These are phyloP conservation scores for Diutina neorugosa DNA, from an alignment of 1,139 yeast species.

Conservation along the genomic window DNA sequence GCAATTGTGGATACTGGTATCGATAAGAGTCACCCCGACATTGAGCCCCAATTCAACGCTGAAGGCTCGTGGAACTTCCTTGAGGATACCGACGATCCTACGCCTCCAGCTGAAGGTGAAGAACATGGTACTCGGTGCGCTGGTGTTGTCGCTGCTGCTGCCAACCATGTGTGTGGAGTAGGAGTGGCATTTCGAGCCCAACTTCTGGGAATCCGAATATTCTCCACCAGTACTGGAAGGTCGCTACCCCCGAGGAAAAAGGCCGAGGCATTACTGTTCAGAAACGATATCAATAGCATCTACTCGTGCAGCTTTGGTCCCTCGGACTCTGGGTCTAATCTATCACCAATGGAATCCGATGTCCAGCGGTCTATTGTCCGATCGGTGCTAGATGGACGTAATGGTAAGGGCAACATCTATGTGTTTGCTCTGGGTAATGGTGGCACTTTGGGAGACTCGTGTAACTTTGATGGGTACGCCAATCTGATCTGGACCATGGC, in stretches of 20 bases:
- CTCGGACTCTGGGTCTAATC: constrained; percentile 76
- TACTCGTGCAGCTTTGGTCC: constrained; percentile 99
- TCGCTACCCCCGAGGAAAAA: constrained; percentile 48
- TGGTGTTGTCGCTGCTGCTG: constrained; percentile 90
- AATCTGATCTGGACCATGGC: constrained; percentile 93
- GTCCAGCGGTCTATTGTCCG: constrained; percentile 74
- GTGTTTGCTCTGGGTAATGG: constrained; percentile 98
- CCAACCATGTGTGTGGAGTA: constrained; percentile 80
- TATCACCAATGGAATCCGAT: constrained; percentile 71
- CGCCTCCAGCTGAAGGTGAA: constrained; percentile 73
- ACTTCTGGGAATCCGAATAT: constrained; percentile 82
- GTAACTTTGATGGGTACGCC: constrained; percentile 97
- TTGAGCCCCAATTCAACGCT: constrained; percentile 55
- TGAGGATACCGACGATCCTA: constrained; percentile 60
- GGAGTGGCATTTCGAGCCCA: constrained; percentile 86
- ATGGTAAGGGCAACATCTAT: constrained; percentile 72
- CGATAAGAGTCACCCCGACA: constrained; percentile 66
- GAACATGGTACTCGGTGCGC: constrained; percentile 98
- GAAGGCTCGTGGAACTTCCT: constrained; percentile 90
- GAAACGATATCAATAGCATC: constrained; percentile 72
- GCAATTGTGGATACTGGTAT: constrained; percentile 94
- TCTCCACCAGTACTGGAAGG: constrained; percentile 12
- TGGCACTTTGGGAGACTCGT: constrained; percentile 68
- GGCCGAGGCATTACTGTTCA: constrained; percentile 77
- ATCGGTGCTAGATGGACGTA: constrained; percentile 76